Evolutionary conservation across 176 grass and related monocot species (phyloP), one percentile per base, ranked within the genome.

Genomic region (Cenchrus fungigraminus): DNA sequence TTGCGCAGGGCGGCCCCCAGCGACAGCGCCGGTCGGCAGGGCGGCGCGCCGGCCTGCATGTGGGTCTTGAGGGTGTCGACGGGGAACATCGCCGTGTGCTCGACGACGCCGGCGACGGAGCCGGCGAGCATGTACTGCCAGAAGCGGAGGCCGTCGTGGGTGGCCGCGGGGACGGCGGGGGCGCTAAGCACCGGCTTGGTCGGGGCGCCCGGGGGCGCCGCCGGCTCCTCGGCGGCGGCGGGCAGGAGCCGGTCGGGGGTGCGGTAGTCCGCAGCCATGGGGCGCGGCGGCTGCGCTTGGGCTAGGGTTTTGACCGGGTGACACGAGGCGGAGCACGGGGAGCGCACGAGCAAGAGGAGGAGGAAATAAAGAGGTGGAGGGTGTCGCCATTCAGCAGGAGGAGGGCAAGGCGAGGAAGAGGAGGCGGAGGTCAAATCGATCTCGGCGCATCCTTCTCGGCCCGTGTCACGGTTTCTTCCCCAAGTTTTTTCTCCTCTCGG

Each of bases 71-170:
- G 80, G 43, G 95, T 97, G 78, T 97, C 95, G 16, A 97, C 86
- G 1, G 95, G 95, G 84, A 97, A 97, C 95, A 97, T 97, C 60
- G 90, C 90, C 74, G 92, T 83, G 86, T 97, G 95, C 74, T 97
- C 95, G 51, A 97, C 90, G 47, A 97, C 88, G 56, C 95, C 95
- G 52, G 95, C 95, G 78, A 94, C 86, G 75, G 95, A 97, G 64
- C 95, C 95, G 52, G 95, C 92, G 71, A 92, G 92, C 95, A 97
- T 97, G 86, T 94, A 97, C 73, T 97, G 95, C 88, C 92, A 97
- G 86, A 97, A 97, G 2, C 86, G 86, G 77, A 97, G 92, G 6
- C 92, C 92, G 61, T 97, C 92, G 74, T 94, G 92, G 17, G 86
- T 85, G 7, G 92, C 77, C 44, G 77, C 79, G 71, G 84, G 71